phyloP scores from a whole-genome alignment of 805 yeast species.

The Cyberlindnera japonica region DNA sequence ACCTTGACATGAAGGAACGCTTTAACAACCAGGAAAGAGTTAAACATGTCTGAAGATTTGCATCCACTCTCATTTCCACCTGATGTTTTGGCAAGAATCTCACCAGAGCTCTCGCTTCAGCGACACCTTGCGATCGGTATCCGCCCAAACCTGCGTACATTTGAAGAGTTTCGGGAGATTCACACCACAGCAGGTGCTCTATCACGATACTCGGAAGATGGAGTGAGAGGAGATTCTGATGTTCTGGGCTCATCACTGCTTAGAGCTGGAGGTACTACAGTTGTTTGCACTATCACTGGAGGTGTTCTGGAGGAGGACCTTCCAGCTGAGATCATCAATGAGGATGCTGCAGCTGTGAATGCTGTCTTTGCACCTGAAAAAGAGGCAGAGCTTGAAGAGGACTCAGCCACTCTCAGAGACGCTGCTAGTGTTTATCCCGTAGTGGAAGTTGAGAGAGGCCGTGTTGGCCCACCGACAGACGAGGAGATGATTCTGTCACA shows the following conservation, averaged over 20 bases:
- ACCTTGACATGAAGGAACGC: too few relatives aligned
- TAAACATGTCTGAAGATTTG: constrained; percentile 7
- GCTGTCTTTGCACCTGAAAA: constrained; percentile 33
- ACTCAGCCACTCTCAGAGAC: constrained; percentile 28
- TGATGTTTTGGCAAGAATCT: constrained; percentile 73
- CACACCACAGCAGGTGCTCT: constrained; percentile 37
- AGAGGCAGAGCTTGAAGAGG: constrained; percentile 25
- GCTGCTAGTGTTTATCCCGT: constrained; percentile 58
- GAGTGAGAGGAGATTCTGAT: constrained; percentile 27
- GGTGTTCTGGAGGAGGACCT: constrained; percentile 56
- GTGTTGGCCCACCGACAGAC: constrained; percentile 75
- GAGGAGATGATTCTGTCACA: constrained; percentile 81
- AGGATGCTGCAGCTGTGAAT: constrained; percentile 33
- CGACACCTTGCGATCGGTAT: constrained; percentile 72
- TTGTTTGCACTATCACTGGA: constrained; percentile 67
- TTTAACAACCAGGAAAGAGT: too few relatives aligned
- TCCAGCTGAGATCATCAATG: constrained; percentile 40
- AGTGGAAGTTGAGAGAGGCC: constrained; percentile 72
- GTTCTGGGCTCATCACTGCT: constrained; percentile 50
- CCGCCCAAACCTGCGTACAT: constrained; percentile 70
- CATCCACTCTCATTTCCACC: constrained; percentile 67
- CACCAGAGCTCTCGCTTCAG: constrained; percentile 80
- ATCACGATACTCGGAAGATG: constrained; percentile 36
- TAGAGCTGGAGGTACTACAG: constrained; percentile 57
- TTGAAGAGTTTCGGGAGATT: constrained; percentile 67